Conservation (phyloP, 225 moss, liverwort and hornwort species). For the Physcomitrium patens region DNA sequence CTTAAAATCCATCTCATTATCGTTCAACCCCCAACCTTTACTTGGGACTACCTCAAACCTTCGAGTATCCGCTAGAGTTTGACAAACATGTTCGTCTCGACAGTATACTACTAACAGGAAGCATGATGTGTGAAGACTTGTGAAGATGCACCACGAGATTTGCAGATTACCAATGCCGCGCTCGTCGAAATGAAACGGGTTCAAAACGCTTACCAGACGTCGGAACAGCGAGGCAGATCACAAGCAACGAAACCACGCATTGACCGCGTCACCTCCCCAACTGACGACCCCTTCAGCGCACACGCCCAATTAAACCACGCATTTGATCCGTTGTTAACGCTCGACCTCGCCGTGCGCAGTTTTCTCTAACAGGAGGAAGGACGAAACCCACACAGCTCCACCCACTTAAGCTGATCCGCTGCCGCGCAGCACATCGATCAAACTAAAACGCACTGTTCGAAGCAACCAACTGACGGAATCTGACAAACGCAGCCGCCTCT, state of each 20-base stretch:
- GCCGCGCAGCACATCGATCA: background rate
- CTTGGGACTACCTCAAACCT: background rate
- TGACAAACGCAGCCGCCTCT: background rate
- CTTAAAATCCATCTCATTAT: too few species aligned
- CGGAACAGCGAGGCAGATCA: constrained; percentile 20
- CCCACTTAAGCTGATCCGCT: background rate
- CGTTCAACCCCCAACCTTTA: too few species aligned
- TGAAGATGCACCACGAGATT: background rate
- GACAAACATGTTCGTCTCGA: background rate
- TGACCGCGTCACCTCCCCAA: constrained; percentile 1
- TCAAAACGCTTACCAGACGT: constrained; percentile 33
- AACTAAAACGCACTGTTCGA: background rate
- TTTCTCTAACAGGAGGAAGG: background rate
- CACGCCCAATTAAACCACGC: background rate
- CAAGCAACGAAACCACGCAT: constrained; percentile 11
- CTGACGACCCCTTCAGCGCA: background rate
- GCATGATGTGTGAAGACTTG: background rate
- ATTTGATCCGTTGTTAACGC: constrained; percentile 2
- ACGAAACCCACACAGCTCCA: background rate
- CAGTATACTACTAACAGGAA: background rate
- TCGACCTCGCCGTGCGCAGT: constrained; percentile 16
- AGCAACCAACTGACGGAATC: background rate
- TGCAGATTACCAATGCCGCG: background rate
- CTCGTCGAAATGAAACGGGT: background rate
- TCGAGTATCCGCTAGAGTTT: too few species aligned